Evolutionary conservation across 2,329 filamentous ascomycete genomes (phyloP).

Genomic region (Pseudocercospora musae): DNA sequence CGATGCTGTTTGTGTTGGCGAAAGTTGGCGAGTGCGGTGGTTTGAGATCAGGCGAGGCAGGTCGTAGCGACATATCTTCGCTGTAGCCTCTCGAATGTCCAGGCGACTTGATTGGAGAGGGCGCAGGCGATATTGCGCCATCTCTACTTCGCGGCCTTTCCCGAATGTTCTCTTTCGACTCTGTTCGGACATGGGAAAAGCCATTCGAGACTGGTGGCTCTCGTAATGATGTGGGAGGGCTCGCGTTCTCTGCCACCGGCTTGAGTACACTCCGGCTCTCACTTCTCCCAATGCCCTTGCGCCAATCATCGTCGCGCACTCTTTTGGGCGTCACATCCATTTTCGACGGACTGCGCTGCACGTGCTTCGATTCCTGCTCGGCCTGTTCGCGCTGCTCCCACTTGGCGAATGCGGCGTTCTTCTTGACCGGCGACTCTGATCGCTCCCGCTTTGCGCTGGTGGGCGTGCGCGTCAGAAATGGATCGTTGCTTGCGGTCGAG

Average conservation of each 20-base stretch:
- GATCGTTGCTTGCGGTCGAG: conserved; percentile 24
- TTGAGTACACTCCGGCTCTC: conserved; percentile 32
- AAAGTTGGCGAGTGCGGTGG: conserved; percentile 25
- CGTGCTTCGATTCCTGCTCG: conserved; percentile 22
- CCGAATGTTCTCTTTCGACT: conserved; percentile 30
- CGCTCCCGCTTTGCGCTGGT: conserved; percentile 31
- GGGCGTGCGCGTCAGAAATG: conserved; percentile 30
- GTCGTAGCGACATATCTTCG: conserved; percentile 23
- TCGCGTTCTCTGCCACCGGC: conserved; percentile 32
- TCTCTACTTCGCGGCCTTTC: conserved; percentile 23
- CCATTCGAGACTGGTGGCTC: conserved; percentile 12
- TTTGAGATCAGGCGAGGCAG: conserved; percentile 25
- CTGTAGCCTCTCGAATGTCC: conserved; percentile 27
- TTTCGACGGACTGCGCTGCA: conserved; percentile 18
- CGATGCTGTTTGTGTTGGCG: conserved; percentile 32
- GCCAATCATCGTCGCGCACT: conserved; percentile 34
- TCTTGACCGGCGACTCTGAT: conserved; percentile 38
- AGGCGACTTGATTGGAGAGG: conserved; percentile 21
- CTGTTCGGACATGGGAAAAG: conserved; percentile 20
- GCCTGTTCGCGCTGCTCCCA: conserved; percentile 30
- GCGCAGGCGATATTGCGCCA: conserved; percentile 13
- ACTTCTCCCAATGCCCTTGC: conserved; percentile 27
- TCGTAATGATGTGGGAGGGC: conserved; percentile 11
- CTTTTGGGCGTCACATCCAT: conserved; percentile 34
- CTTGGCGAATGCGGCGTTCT: conserved; percentile 36